Evolutionary conservation across 352 stramenopile species (phyloP).

Genomic region (Thraustochytrium sp.): DNA sequence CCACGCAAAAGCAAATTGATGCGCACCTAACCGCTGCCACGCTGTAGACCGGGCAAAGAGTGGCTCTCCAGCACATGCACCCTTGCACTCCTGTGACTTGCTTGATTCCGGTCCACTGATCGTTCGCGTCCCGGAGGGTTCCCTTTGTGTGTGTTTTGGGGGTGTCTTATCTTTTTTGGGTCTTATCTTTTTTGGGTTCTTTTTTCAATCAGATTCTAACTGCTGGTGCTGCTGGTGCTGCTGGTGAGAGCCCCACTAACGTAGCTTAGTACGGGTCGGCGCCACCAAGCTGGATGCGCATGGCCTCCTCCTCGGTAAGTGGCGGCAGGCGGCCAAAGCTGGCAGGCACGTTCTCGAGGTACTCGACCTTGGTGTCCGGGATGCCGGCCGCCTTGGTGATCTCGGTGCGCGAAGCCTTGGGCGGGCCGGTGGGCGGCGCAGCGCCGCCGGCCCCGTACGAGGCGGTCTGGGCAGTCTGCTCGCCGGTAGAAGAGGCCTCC

Average conservation of each 20-base stretch:
- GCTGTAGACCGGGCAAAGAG: too few relatives aligned
- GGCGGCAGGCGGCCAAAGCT: slow-evolving; percentile 15
- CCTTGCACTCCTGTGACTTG: too few relatives aligned
- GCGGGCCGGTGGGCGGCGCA: background rate
- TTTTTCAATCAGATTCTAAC: background rate
- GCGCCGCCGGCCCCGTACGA: background rate
- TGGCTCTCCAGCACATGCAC: too few relatives aligned
- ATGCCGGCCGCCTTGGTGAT: background rate
- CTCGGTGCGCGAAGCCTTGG: background rate
- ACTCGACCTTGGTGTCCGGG: background rate
- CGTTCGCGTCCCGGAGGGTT: too few relatives aligned
- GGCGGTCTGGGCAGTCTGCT: background rate
- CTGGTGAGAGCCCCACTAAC: background rate
- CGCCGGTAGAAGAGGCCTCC: background rate
- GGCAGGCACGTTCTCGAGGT: background rate
- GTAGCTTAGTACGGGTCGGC: slow-evolving; percentile 17
- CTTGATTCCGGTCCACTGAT: too few relatives aligned
- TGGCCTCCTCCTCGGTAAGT: slow-evolving; percentile 17
- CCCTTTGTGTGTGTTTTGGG: too few relatives aligned
- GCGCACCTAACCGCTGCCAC: too few relatives aligned
- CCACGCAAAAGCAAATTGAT: too few relatives aligned
- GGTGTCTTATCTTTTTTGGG: background rate
- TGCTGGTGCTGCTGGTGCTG: background rate
- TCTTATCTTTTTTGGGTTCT: background rate
- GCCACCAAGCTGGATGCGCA: slow-evolving; percentile 12